phyloP scores from a whole-genome alignment of 1,284 basidiomycete genomes.

The Sporisorium exsertum region DNA sequence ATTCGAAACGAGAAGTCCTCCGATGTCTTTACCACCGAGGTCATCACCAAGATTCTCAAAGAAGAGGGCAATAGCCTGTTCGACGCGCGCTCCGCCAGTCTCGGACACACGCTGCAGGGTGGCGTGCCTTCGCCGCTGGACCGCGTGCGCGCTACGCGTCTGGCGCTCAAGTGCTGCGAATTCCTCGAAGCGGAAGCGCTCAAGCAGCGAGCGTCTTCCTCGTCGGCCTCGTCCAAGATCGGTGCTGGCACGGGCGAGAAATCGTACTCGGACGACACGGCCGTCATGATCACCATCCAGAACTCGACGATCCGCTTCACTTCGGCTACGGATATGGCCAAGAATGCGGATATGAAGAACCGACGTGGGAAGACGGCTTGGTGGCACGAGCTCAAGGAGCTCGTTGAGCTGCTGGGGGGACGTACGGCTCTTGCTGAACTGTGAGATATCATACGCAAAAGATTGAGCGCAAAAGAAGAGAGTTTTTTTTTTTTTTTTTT shows the following conservation, averaged over 20 bases:
- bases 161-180: conserved; percentile 90
- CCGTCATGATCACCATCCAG: conserved; percentile 91
- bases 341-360: conserved; percentile 89
- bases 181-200: conserved; percentile 88
- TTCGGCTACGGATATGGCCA: conserved; percentile 83
- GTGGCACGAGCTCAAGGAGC: conserved; percentile 75
- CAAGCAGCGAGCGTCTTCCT: conserved; percentile 46
- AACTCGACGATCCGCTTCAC: conserved; percentile 83
- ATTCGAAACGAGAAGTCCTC: conserved; percentile 85
- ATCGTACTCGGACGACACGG: conserved; percentile 73
- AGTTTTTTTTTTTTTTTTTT: too few relatives aligned
- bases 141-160: conserved; percentile 87
- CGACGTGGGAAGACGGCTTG: conserved; percentile 83
- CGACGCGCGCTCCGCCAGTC: conserved; percentile 89
- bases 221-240: conserved; percentile 46
- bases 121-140: conserved; percentile 94
- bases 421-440: conserved; percentile 44
- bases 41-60: conserved; percentile 92
- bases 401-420: conserved; percentile 62
- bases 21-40: conserved; percentile 87
- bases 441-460: conserved; percentile 9
- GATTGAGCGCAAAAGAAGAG: neutral
- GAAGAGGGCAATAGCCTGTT: conserved; percentile 93
- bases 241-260: conserved; percentile 67
- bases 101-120: conserved; percentile 96